phyloP scores from a whole-genome alignment of 2,329 filamentous ascomycete genomes.

The Aspergillus sp. region DNA sequence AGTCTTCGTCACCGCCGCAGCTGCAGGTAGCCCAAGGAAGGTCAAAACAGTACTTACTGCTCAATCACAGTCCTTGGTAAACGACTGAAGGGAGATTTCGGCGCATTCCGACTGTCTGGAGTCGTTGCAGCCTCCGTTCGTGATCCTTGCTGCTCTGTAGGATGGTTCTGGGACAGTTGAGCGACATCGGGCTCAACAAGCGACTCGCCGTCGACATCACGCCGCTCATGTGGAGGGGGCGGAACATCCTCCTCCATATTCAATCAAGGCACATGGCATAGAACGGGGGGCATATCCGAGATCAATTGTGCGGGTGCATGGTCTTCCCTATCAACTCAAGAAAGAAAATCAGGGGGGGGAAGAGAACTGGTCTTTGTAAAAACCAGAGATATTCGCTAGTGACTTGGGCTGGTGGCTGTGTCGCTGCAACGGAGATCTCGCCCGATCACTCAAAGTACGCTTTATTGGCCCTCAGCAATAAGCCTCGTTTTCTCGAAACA shows the following conservation, averaged over 20 bases:
- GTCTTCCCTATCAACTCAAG: slow-evolving; percentile 12
- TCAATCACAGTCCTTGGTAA: slow-evolving; percentile 30
- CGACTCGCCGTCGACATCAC: slow-evolving; percentile 10
- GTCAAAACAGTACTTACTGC: slow-evolving; percentile 24
- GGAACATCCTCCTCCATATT: slow-evolving; percentile 27
- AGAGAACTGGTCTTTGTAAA: background rate
- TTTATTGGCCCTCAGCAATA: slow-evolving; percentile 7
- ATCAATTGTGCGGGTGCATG: slow-evolving; percentile 19
- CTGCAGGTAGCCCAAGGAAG: background rate
- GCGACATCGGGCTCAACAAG: slow-evolving; percentile 9
- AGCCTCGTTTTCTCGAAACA: slow-evolving; percentile 1
- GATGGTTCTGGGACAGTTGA: slow-evolving; percentile 7
- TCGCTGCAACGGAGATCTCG: slow-evolving; percentile 20
- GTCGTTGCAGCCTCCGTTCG: slow-evolving; percentile 1
- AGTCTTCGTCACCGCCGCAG: background rate
- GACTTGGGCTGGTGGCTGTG: slow-evolving; percentile 22
- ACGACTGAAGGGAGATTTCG: slow-evolving; percentile 20
- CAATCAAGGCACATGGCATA: slow-evolving; percentile 21
- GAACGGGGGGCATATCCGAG: slow-evolving; percentile 13
- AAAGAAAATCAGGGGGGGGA: slow-evolving; percentile 1
- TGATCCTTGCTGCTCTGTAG: slow-evolving; percentile 8
- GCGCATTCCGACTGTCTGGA: slow-evolving; percentile 8
- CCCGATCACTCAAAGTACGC: slow-evolving; percentile 1
- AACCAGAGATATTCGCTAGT: slow-evolving; percentile 15
- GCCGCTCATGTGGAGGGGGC: slow-evolving; percentile 18